Base-by-base conservation (phyloP, 805 yeast genomes). In the Candida berthetii region DNA sequence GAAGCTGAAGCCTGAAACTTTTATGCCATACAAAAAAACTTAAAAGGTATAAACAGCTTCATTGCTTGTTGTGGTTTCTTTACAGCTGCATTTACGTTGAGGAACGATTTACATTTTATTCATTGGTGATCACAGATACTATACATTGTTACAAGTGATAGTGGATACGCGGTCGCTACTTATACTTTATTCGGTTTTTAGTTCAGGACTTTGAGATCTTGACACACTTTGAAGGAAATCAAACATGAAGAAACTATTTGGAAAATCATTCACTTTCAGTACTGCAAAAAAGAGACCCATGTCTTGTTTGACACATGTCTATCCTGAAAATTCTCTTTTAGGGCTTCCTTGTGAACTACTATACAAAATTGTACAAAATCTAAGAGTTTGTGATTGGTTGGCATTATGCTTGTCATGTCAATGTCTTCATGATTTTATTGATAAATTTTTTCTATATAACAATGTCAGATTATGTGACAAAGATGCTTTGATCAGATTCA, bases 341-440 rank as follows among this genome's bases (percentile, higher is more conserved):
- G 66, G 70, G 10, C 53, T 72, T 2, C 78, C 78, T 7, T 48
- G 53, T n/a, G 78, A 73, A 46, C 52, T 73, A 7, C 43, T 73
- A 2, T 42, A 61, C n/a, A 53, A 56, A 31, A 59, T 72, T 19
- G 57, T 72, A 22, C 45, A 48, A 10, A 44, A 53, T 35, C 48
- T 66, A n/a, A 47, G 42, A 4, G 31, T 38, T 10, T 38, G 44
- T 9, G 58, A 55, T 15, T 50, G 63, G 39, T 40, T 64, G 3
- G 43, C 36, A 7, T 37, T 69, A 4, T 59, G 71, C 3, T 46
- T 60, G 4, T 57, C 62, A 5, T 71, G 76, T 51, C 50, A 54
- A 32, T 65, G 63, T 39, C 57, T 71, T 48, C 56, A 63, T 42
- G 48, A 46, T 35, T 49, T 71, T 2, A 56, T 71, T 13, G 61